Evolutionary conservation across 345 rosid genomes (phyloP).

Genomic region (Acer campestre): DNA sequence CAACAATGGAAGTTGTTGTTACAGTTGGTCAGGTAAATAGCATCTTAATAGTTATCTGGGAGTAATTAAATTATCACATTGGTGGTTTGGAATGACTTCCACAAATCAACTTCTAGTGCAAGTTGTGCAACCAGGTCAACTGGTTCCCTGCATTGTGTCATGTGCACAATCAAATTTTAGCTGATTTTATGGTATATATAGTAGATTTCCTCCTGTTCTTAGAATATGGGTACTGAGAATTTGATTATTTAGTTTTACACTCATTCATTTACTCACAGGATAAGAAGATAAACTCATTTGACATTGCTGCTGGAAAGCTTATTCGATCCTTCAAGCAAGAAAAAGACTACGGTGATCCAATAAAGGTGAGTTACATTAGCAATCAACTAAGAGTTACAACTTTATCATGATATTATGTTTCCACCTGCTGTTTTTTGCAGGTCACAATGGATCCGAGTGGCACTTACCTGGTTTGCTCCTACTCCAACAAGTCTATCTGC

Average conservation of each 20-base stretch:
- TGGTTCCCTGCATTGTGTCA: neutral
- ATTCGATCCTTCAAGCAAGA: conserved; percentile 71
- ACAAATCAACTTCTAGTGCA: conserved; percentile 9
- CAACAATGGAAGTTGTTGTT: conserved; percentile 56
- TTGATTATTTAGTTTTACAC: conserved; percentile 14
- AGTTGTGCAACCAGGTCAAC: conserved; percentile 4
- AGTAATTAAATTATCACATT: neutral
- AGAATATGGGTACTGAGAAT: conserved; percentile 12
- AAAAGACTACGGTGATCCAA: conserved; percentile 73
- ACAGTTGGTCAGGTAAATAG: conserved; percentile 77
- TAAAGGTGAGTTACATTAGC: conserved; percentile 54
- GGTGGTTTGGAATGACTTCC: conserved; percentile 7
- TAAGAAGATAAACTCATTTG: conserved; percentile 73
- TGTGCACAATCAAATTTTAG: conserved; percentile 4
- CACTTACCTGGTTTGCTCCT: conserved; percentile 69
- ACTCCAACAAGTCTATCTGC: conserved; percentile 74
- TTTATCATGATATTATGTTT: conserved; percentile 23
- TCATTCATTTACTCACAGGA: conserved; percentile 45
- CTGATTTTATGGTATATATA: conserved; percentile 4
- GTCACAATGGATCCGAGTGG: conserved; percentile 81
- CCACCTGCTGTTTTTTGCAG: conserved; percentile 39
- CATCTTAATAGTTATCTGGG: conserved; percentile 12
- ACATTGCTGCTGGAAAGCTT: conserved; percentile 64
- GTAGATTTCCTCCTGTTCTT: conserved; percentile 8
- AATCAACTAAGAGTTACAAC: conserved; percentile 13